Conservation (phyloP, 495 filamentous ascomycete species). For the Trichoderma gamsii region DNA sequence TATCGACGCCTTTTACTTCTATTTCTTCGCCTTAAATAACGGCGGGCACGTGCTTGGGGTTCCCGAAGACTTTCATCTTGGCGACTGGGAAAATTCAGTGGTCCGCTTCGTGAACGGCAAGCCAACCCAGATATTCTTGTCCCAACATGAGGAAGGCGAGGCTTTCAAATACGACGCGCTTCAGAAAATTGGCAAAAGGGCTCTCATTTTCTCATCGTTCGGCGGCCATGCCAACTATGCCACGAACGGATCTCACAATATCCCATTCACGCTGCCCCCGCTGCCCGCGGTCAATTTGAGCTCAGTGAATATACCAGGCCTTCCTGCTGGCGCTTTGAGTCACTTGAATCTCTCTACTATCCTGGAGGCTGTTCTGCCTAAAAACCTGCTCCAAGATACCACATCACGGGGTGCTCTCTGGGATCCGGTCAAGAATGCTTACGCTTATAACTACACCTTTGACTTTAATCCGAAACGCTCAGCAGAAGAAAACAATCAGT, state of each 20-base stretch:
- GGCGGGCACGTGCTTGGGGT: neutral
- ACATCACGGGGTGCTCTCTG: neutral
- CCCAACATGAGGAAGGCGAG: neutral
- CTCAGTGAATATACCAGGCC: neutral
- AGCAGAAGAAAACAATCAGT: neutral
- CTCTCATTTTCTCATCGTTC: slow-evolving; percentile 2
- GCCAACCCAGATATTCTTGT: neutral
- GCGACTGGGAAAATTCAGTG: neutral
- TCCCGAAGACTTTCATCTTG: slow-evolving; percentile 1
- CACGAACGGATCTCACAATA: neutral
- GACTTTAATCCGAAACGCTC: neutral
- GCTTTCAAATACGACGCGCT: neutral
- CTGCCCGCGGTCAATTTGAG: slow-evolving; percentile 1
- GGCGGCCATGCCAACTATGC: neutral
- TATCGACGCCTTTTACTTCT: slow-evolving; percentile 1
- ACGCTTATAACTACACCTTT: slow-evolving; percentile 1
- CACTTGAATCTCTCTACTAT: neutral
- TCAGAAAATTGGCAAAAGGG: neutral
- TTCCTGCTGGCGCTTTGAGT: neutral
- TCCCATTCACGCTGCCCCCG: neutral
- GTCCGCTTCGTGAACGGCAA: neutral
- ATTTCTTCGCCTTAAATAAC: neutral
- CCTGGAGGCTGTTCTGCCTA: neutral
- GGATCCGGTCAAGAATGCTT: neutral
- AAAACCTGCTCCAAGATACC: neutral